These are phyloP conservation scores for Cytauxzoon felis DNA, from an alignment of 169 alveolate genomes.

Conservation along the genomic window DNA sequence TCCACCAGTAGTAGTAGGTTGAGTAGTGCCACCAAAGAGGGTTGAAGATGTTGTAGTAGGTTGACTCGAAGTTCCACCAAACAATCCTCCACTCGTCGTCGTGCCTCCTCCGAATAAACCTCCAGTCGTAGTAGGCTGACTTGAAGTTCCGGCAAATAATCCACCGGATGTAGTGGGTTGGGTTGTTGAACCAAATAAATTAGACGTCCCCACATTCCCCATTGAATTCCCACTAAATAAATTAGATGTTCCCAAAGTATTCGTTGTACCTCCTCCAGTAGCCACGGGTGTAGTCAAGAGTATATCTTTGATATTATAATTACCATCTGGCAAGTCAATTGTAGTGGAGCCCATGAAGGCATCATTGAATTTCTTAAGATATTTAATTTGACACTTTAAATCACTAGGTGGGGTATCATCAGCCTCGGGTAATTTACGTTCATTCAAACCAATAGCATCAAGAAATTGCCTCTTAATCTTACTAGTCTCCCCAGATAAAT, in stretches of 20 bases:
- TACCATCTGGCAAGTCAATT: constrained; percentile 2
- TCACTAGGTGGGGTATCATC: constrained; percentile 5
- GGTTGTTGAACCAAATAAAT: constrained; percentile 27
- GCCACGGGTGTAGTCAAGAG: constrained; percentile 37
- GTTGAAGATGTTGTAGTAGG: not conserved
- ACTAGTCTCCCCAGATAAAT: constrained; percentile 29
- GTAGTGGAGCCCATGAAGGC: constrained; percentile 32
- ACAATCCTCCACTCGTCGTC: constrained; percentile 1
- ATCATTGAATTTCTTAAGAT: constrained; percentile 44
- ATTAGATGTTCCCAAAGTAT: not conserved
- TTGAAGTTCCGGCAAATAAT: constrained; percentile 13
- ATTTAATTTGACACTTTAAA: constrained; percentile 39
- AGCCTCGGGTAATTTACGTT: not conserved
- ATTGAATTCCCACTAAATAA: not conserved
- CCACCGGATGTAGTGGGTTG: not conserved
- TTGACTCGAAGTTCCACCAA: not conserved
- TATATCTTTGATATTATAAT: constrained; percentile 34
- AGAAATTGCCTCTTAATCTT: constrained; percentile 36
- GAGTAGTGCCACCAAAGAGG: constrained; percentile 21
- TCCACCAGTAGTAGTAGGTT: constrained; percentile 22
- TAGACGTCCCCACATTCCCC: not conserved
- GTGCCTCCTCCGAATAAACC: not conserved
- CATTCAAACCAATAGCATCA: constrained; percentile 26
- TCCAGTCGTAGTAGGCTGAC: not conserved
- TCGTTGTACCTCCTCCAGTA: constrained; percentile 27